phyloP scores from a whole-genome alignment of 1,139 yeast species.

The Taiozyma sp. region DNA sequence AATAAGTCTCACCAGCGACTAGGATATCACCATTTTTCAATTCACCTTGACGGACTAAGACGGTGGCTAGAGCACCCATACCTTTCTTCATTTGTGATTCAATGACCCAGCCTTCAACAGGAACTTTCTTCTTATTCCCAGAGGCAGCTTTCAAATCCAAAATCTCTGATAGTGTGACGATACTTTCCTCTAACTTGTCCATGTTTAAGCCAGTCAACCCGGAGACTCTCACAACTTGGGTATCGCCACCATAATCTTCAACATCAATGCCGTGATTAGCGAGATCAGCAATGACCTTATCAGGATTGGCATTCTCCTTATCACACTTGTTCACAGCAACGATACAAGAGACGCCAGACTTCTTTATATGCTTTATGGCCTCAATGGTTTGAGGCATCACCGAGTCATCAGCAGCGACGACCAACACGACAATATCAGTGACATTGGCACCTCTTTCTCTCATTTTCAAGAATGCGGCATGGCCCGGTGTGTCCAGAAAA shows the following conservation, averaged over 20 bases:
- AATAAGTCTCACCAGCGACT: constrained; percentile 82
- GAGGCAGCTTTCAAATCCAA: constrained; percentile 60
- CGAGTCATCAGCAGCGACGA: constrained; percentile 97
- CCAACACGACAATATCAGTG: constrained; percentile 87
- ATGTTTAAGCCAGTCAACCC: constrained; percentile 84
- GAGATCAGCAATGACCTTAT: constrained; percentile 71
- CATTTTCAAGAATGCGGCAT: constrained; percentile 94
- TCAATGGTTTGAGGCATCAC: constrained; percentile 98
- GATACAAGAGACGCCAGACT: constrained; percentile 41
- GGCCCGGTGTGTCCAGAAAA: constrained; percentile 96
- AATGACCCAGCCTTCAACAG: constrained; percentile 81
- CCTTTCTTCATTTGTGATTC: constrained; percentile 85
- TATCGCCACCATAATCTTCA: constrained; percentile 94
- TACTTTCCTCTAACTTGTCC: constrained; percentile 86
- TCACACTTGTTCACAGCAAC: constrained; percentile 95
- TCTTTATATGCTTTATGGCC: constrained; percentile 89
- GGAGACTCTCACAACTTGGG: constrained; percentile 82
- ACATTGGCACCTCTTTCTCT: constrained; percentile 94
- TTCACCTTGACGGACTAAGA: constrained; percentile 75
- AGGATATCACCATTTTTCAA: constrained; percentile 63
- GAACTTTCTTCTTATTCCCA: constrained; percentile 31
- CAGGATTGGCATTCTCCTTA: constrained; percentile 62
- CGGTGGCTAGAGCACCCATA: constrained; percentile 82
- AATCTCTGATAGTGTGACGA: constrained; percentile 78
- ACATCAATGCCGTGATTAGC: constrained; percentile 75